Base-by-base conservation (phyloP, 106 monocot species). In the Vanilla planifolia region DNA sequence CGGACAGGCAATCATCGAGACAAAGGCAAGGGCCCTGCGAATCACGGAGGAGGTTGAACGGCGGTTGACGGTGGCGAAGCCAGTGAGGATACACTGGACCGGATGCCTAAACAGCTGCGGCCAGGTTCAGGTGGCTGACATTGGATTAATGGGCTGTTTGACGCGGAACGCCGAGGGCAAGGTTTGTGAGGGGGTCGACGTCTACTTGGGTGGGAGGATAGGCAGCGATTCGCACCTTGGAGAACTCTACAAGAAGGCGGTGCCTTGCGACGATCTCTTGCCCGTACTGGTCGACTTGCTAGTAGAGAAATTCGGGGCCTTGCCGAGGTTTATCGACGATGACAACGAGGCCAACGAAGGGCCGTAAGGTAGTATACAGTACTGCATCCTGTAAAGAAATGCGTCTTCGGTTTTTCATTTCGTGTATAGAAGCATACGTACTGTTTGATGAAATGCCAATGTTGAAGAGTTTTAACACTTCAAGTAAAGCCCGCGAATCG, bases 141-240 rank as follows among this genome's bases (percentile, higher is more conserved):
- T 96, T 4, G 95, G 95, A 0, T 86, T 96, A 41, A 90, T 96
- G 95, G 95, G 95, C n/a, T 90, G 90, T 66, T 77, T 91, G 74
- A 79, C 95, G 3, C 72, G 76, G 59, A 73, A 95, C 48, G 23
- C 48, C 2, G 62, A 80, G 8, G 86, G 86, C 41, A 87, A 86
- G 71, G 25, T 67, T 23, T 67, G 67, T n/a, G 95, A 96, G 47
- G 95, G 73, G 33, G 95, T 43, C 8, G 95, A 96, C 51, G 72
- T 96, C 3, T 96, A 67, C 45, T 63, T 87, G 33, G 90, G 90
- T 0, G 95, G 95, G 50, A 79, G 75, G 43, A 68, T 96, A 2
- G 95, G 95, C 25, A 72, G 84, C 23, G 86, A 81, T 51, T 96
- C 84, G 13, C 80, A 85, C 46, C 51, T 96, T 32, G 90, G 86